phyloP scores from a whole-genome alignment of 2,329 filamentous ascomycete genomes.

The Pestalotiopsis fici region DNA sequence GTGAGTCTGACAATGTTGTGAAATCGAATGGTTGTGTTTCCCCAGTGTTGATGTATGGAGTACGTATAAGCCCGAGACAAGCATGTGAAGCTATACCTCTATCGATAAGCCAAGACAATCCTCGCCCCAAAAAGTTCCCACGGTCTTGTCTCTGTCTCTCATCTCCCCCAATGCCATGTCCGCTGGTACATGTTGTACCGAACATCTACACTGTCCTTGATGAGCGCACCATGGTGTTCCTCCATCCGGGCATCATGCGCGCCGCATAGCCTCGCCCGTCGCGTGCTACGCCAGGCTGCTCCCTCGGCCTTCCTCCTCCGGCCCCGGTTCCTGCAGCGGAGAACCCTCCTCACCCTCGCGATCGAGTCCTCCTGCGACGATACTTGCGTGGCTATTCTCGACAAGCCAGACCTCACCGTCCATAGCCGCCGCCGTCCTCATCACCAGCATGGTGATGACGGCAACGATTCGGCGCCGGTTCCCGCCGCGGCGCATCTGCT shows the following conservation, averaged over 20 bases:
- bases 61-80: neutral
- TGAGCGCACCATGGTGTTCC: constrained; percentile 11
- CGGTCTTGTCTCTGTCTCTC: neutral
- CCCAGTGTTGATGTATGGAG: neutral
- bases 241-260: constrained; percentile 9
- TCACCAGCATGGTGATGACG: neutral
- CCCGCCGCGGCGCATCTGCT: constrained; percentile 56
- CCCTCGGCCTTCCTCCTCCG: constrained; percentile 8
- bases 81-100: constrained; percentile 3
- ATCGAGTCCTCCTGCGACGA: constrained; percentile 92
- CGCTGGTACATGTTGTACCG: no score
- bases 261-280: constrained; percentile 5
- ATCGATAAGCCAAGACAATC: constrained; percentile 1
- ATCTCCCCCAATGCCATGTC: neutral
- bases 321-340: neutral
- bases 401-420: constrained; percentile 43
- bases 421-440: neutral
- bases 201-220: constrained; percentile 9
- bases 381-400: constrained; percentile 82
- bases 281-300: neutral
- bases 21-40: neutral
- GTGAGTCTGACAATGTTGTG: neutral
- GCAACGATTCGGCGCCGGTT: neutral
- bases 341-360: constrained; percentile 60
- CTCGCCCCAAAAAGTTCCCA: neutral